These are phyloP conservation scores for Rhamnella rubrinervis DNA, from an alignment of 331 rosid genomes.

Conservation along the genomic window DNA sequence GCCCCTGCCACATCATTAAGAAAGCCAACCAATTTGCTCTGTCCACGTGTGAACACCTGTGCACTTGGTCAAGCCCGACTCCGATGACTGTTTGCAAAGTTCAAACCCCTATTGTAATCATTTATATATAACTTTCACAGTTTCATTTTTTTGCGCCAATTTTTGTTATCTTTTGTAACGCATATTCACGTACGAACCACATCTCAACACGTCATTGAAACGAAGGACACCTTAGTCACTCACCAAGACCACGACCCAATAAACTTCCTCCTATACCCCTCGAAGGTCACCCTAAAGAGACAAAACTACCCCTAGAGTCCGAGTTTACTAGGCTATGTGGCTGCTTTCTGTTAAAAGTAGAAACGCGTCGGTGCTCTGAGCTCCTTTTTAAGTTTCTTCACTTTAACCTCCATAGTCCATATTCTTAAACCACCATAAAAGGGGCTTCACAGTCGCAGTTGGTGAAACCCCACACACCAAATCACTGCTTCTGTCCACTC, in stretches of 20 bases:
- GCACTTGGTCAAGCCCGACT: slow-evolving; percentile 24
- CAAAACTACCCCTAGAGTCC: background rate
- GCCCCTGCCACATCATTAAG: slow-evolving; percentile 12
- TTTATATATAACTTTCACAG: background rate
- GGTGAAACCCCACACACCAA: too few relatives aligned
- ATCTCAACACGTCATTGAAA: background rate
- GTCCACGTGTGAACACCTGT: slow-evolving; percentile 28
- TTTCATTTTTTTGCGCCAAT: background rate
- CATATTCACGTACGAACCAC: background rate
- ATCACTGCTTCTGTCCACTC: too few relatives aligned
- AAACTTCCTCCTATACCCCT: background rate
- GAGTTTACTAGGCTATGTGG: background rate
- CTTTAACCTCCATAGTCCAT: too few relatives aligned
- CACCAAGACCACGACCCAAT: background rate
- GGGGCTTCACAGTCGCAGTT: too few relatives aligned
- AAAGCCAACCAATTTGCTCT: background rate
- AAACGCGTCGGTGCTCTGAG: slow-evolving; percentile 30
- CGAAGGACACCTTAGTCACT: background rate
- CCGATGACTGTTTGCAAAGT: background rate
- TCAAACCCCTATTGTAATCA: background rate
- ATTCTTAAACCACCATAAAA: background rate
- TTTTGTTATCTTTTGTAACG: background rate
- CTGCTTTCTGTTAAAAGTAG: slow-evolving; percentile 36
- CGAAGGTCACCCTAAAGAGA: background rate
- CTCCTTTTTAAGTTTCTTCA: too few relatives aligned